A percentile compares a stretch with the other conserved stretches of the same genome.
Conservation (phyloP, 2,329 filamentous ascomycete genomes). For the Orbilia blumenaviensis region DNA sequence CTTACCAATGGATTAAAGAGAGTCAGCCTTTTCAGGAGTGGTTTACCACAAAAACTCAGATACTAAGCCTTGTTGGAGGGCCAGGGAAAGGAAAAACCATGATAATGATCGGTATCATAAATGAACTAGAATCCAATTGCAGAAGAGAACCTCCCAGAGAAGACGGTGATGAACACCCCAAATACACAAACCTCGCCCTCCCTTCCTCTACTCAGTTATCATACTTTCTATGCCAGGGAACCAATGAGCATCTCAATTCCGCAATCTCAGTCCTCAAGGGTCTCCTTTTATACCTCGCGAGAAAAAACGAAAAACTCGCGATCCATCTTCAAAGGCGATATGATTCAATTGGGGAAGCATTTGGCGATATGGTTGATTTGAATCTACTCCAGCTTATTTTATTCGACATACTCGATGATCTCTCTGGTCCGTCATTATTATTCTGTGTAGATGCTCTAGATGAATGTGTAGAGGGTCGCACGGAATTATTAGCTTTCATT, state of each 20-base stretch:
- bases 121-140: slow-evolving; percentile 55
- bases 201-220: background rate
- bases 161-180: background rate
- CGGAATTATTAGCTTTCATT: slow-evolving; percentile 61
- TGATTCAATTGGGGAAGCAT: background rate
- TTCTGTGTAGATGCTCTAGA: slow-evolving; percentile 65
- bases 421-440: slow-evolving; percentile 55
- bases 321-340: background rate
- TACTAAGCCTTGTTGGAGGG: slow-evolving; percentile 59
- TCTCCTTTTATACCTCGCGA: slow-evolving; percentile 62
- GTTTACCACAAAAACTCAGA: slow-evolving; percentile 52
- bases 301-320: background rate
- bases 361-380: background rate
- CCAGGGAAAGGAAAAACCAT: slow-evolving; percentile 64
- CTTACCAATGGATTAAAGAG: slow-evolving; percentile 60
- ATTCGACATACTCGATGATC: no score
- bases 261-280: slow-evolving; percentile 63
- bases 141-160: background rate
- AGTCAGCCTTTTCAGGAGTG: slow-evolving; percentile 58
- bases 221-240: slow-evolving; percentile 64
- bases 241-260: slow-evolving; percentile 61
- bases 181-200: background rate
- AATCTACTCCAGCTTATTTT: background rate
- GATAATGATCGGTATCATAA: slow-evolving; percentile 58
- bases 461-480: slow-evolving; percentile 60